Percentiles rank a stretch among this genome's conserved stretches.
These are phyloP conservation scores for Berkeleyomyces basicola DNA, from an alignment of 2,329 filamentous ascomycete species.

Conservation along the genomic window DNA sequence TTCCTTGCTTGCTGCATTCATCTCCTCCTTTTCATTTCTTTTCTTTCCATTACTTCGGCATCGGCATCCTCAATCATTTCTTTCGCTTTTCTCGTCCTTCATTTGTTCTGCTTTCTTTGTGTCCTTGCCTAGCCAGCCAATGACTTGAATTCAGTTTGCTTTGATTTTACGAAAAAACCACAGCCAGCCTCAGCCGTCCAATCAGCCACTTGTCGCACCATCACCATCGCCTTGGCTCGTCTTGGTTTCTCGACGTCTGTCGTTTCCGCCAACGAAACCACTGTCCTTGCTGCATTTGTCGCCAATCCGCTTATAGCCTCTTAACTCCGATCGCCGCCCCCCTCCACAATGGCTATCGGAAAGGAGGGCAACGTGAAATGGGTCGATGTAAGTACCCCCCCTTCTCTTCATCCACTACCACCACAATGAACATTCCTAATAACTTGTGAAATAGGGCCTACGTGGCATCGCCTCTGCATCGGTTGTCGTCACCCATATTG, in stretches of 20 bases:
- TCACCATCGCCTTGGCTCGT: too few species aligned
- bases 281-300: not conserved
- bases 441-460: constrained; percentile 27
- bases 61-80: not conserved
- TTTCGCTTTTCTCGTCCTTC: not conserved
- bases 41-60: not conserved
- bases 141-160: not conserved
- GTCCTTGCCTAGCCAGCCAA: not conserved
- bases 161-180: too few species aligned
- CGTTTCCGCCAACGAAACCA: not conserved
- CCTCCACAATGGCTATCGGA: constrained; percentile 24
- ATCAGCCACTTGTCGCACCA: not conserved
- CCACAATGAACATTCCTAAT: not conserved
- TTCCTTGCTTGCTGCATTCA: not conserved
- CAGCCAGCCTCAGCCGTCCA: too few species aligned
- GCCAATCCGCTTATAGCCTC: not conserved
- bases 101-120: not conserved
- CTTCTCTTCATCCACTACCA: not conserved
- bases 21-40: not conserved
- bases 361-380: constrained; percentile 38
- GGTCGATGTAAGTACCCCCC: constrained; percentile 35
- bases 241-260: not conserved
- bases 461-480: constrained; percentile 37
- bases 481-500: constrained; percentile 38
- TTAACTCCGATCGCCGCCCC: not conserved